These are phyloP conservation scores for Eucalyptus microcorys DNA, from an alignment of 345 rosid genomes.

Conservation along the genomic window DNA sequence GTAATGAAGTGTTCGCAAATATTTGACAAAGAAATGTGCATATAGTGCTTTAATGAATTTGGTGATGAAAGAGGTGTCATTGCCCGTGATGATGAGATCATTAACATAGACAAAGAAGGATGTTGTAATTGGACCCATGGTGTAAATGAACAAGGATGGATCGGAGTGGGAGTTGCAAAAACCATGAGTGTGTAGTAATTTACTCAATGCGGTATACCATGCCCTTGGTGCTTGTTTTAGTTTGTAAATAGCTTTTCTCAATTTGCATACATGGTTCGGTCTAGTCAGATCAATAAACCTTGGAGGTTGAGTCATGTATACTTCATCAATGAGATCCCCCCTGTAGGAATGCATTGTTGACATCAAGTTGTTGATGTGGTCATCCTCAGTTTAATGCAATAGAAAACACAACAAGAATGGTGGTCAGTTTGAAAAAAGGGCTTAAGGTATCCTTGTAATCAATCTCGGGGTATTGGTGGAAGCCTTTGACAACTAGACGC, in stretches of 20 bases:
- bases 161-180: background rate
- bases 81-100: background rate
- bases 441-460: background rate
- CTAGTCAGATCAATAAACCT: too few species aligned
- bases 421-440: background rate
- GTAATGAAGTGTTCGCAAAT: background rate
- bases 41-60: background rate
- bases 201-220: background rate
- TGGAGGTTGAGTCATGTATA: too few species aligned
- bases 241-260: too few species aligned
- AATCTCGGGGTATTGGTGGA: background rate
- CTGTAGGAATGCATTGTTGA: too few species aligned
- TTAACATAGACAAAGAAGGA: background rate
- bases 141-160: background rate
- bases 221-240: background rate
- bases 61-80: rapidly evolving
- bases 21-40: background rate
- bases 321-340: too few species aligned
- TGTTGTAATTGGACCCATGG: too few species aligned
- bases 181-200: background rate
- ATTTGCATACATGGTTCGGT: too few species aligned
- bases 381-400: too few species aligned
- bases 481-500: background rate
- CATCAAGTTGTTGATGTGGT: too few species aligned
- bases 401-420: too few species aligned